Evolutionary conservation across 352 stramenopile genomes (phyloP).

Genomic region (Globisporangium spiculum): DNA sequence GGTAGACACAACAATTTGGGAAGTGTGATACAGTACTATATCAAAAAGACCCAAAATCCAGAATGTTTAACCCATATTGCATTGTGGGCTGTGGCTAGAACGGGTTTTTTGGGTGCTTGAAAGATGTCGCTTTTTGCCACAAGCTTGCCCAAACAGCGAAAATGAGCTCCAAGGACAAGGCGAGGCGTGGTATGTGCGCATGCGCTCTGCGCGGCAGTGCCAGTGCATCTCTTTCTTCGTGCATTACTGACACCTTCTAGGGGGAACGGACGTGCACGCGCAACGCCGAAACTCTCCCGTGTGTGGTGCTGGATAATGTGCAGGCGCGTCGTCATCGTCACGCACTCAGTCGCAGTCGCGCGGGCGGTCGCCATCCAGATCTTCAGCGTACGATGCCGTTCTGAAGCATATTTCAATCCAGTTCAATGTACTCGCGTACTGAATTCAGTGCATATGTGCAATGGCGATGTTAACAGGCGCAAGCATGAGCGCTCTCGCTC

Average conservation of each 20-base stretch:
- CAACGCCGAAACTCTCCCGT: conserved; percentile 10
- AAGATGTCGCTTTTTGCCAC: background rate
- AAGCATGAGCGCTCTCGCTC: conserved; percentile 21
- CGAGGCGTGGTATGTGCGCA: conserved; percentile 12
- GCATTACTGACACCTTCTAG: conserved; percentile 16
- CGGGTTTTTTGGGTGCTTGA: background rate
- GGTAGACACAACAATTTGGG: background rate
- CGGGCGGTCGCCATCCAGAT: conserved; percentile 26
- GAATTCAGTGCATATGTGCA: background rate
- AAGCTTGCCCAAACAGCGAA: background rate
- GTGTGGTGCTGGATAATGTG: conserved; percentile 19
- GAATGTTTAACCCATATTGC: background rate
- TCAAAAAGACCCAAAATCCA: background rate
- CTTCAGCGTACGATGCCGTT: conserved; percentile 1
- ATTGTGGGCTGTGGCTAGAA: background rate
- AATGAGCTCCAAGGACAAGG: conserved; percentile 2
- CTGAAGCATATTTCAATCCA: background rate
- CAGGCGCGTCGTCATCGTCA: conserved; percentile 26
- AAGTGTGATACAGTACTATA: background rate
- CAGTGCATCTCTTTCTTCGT: background rate
- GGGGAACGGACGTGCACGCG: conserved; percentile 5
- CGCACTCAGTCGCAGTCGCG: conserved; percentile 24
- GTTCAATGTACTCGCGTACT: background rate
- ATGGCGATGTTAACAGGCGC: conserved; percentile 1
- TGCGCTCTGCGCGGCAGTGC: background rate